Conservation (phyloP, 441 rosid species). For the Francoa sonchifolia region DNA sequence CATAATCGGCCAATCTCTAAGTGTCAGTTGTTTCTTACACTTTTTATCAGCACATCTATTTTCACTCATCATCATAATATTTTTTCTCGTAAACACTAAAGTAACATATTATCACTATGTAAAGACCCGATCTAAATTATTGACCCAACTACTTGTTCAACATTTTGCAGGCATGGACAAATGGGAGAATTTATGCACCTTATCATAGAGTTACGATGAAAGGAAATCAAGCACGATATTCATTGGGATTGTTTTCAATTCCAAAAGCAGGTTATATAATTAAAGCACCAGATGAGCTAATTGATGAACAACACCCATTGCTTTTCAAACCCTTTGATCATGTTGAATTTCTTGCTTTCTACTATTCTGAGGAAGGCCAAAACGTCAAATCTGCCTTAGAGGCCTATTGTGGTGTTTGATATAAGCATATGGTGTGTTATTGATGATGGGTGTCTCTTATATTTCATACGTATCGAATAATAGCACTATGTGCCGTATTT, state of each 20-base stretch:
- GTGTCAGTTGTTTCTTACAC: conserved; percentile 20
- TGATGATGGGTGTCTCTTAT: too few species aligned
- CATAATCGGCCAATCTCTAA: conserved; percentile 57
- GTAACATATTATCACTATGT: not conserved
- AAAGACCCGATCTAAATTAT: not conserved
- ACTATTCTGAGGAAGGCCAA: conserved; percentile 32
- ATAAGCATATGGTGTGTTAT: too few species aligned
- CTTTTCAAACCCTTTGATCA: conserved; percentile 39
- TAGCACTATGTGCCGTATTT: too few species aligned
- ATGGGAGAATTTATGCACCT: not conserved
- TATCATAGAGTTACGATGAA: conserved; percentile 24
- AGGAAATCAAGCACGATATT: conserved; percentile 28
- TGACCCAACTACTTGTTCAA: not conserved
- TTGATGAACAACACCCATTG: conserved; percentile 34
- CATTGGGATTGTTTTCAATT: conserved; percentile 31
- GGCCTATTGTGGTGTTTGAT: conserved; percentile 49
- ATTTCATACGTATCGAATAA: too few species aligned
- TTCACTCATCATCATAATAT: too few species aligned
- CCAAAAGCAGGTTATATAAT: conserved; percentile 24
- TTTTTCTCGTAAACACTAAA: not conserved
- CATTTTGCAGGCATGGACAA: conserved; percentile 1
- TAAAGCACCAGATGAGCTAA: conserved; percentile 29
- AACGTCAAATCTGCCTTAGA: conserved; percentile 32
- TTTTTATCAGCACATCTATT: not conserved
- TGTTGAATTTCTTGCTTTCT: conserved; percentile 31